phyloP scores from a whole-genome alignment of 306 rosid genomes.

The Vigna trinervia region DNA sequence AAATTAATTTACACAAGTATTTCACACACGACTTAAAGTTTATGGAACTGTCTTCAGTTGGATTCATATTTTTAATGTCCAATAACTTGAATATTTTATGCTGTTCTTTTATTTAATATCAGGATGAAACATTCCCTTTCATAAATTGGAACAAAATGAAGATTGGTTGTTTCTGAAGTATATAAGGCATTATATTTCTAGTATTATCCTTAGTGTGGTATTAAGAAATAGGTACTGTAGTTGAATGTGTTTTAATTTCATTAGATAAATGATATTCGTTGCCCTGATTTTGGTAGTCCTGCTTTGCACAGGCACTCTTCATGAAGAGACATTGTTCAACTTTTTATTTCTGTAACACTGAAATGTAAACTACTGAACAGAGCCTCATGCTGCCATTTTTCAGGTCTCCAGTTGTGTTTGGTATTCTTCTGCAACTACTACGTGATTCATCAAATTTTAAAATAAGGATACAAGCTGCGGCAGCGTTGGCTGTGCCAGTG shows the following conservation, averaged over 20 bases:
- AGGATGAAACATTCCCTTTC: not conserved
- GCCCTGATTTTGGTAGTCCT: not conserved
- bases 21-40: not conserved
- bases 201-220: not conserved
- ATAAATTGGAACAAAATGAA: not conserved
- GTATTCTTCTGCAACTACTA: constrained; percentile 80
- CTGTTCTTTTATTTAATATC: not conserved
- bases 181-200: not conserved
- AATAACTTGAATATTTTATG: not conserved
- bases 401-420: constrained; percentile 86
- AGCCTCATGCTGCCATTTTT: constrained; percentile 23
- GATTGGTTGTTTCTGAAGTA: not conserved
- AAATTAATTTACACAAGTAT: not conserved
- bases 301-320: not conserved
- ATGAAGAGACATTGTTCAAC: not conserved
- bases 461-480: constrained; percentile 97
- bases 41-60: not conserved
- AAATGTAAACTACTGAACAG: constrained; percentile 3
- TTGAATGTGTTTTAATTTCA: not conserved
- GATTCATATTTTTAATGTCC: not conserved
- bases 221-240: not conserved
- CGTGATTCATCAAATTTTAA: constrained; percentile 88
- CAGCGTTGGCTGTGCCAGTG: constrained; percentile 88
- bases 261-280: not conserved
- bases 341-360: not conserved